These are phyloP conservation scores for Actinidia chinensis DNA, from an alignment of 179 eudicot species.

Conservation along the genomic window DNA sequence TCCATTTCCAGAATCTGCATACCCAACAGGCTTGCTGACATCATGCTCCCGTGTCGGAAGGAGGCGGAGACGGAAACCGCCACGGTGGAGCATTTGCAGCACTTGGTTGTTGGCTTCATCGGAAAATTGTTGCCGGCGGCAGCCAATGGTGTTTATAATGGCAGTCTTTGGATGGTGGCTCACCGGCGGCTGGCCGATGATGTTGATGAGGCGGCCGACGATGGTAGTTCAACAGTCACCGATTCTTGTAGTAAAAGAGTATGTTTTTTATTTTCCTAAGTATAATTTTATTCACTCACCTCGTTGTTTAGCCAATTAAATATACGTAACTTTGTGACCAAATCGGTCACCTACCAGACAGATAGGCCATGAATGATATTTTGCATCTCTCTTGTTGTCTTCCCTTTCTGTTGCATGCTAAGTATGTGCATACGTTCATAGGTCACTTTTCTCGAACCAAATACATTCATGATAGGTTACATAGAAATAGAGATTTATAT, in stretches of 20 bases:
- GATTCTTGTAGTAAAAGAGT: constrained; percentile 9
- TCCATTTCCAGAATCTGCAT: constrained; percentile 30
- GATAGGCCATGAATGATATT: too few species aligned
- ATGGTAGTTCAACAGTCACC: not conserved
- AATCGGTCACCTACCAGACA: too few species aligned
- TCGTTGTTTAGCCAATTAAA: too few species aligned
- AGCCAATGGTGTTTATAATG: not conserved
- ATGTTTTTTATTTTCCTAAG: not conserved
- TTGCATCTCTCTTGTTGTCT: too few species aligned
- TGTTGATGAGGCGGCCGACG: not conserved
- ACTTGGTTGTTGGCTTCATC: not conserved
- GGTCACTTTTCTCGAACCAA: too few species aligned
- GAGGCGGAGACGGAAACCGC: not conserved
- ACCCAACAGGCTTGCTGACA: constrained; percentile 20
- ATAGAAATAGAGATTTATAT: too few species aligned
- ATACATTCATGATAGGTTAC: too few species aligned
- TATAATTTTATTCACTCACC: too few species aligned
- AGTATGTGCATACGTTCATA: too few species aligned
- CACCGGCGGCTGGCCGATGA: constrained; percentile 9
- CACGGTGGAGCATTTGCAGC: constrained; percentile 5
- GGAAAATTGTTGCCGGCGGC: not conserved
- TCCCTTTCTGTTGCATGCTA: too few species aligned
- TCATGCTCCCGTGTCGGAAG: constrained; percentile 32
- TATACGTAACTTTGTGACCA: too few species aligned
- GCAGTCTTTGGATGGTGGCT: not conserved